Conservation (phyloP, 2,329 filamentous ascomycete species). For the Claviceps arundinis region DNA sequence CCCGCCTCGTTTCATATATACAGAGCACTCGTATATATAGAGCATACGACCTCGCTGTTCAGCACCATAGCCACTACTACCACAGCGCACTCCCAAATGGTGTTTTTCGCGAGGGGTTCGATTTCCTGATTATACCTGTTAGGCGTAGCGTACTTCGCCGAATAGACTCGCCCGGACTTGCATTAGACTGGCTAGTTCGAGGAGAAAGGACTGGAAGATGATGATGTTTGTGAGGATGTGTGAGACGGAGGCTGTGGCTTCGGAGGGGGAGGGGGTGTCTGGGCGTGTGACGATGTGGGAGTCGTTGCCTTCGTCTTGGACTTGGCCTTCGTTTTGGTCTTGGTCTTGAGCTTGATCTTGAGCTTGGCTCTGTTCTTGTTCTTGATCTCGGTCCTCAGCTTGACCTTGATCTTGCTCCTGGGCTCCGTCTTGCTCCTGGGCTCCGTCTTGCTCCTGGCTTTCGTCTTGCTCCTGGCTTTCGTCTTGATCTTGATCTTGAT, state of each 20-base stretch:
- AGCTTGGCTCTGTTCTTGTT: not conserved
- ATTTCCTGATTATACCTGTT: not conserved
- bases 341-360: conserved; percentile 5
- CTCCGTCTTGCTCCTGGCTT: conserved; percentile 9
- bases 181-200: conserved; percentile 62
- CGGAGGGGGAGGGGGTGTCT: conserved; percentile 1
- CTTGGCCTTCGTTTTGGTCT: conserved; percentile 8
- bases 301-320: conserved; percentile 7
- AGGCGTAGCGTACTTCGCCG: conserved; percentile 55
- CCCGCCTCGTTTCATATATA: not conserved
- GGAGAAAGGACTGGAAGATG: conserved; percentile 65
- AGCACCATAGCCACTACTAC: not conserved
- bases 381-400: not conserved
- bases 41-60: too few relatives aligned
- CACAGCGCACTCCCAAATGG: not conserved
- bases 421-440: not conserved
- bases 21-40: not conserved
- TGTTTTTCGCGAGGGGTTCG: not conserved
- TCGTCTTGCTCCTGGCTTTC: not conserved
- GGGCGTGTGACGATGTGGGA: not conserved
- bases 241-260: conserved; percentile 51
- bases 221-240: conserved; percentile 71
- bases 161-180: conserved; percentile 65
- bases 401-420: not conserved
- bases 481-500: conserved; percentile 5